Base-by-base conservation (phyloP, 305 asterid genomes). In the Plantago rigida region DNA sequence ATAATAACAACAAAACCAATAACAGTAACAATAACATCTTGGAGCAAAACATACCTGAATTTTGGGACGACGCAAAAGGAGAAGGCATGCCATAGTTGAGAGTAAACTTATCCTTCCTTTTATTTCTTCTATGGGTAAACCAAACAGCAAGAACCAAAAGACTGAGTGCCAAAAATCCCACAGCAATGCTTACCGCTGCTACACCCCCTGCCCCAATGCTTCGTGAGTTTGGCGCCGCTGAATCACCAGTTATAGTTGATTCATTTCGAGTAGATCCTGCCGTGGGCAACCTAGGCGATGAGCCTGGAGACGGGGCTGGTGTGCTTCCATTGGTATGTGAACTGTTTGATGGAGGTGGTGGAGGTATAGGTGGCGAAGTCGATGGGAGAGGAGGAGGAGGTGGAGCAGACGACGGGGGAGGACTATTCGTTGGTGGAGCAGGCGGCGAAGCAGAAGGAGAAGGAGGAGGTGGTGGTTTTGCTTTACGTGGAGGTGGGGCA, bases 11-110 rank as follows among this genome's bases (percentile, higher is more conserved):
- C 26, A 22, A 22, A 22, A 22, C 1, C 26, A 22, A 22, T 22
- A 22, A 22, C 26, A 22, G 26, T 22, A 22, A 22, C 2, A 22
- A 22, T 22, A 22, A 22, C 26, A 22, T 22, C 26, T 22, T 22
- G 26, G 10, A 52, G 14, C 56, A 51, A 69, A 59, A 28, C 59
- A 22, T 77, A 86, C 97, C 97, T 77, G 97, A 89, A 75, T 84
- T 76, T 64, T 83, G 95, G 64, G 97, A 89, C 70, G 97, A 86
- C 39, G 85, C 85, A 59, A 70, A 79, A 58, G 94, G 94, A 67
- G 95, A 86, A 56, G 87, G 87, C 70, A 73, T 64, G 42, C 67
- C 47, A 58, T 82, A 78, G 60, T 77, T 77, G 62, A 70, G 82
- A 47, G 48, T 71, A 44, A 76, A 79, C 53, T 59, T 45, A 26